Evolutionary conservation across 106 monocot species (phyloP), one percentile per base, ranked within the genome.

Genomic region (Acanthochlamys bracteata): DNA sequence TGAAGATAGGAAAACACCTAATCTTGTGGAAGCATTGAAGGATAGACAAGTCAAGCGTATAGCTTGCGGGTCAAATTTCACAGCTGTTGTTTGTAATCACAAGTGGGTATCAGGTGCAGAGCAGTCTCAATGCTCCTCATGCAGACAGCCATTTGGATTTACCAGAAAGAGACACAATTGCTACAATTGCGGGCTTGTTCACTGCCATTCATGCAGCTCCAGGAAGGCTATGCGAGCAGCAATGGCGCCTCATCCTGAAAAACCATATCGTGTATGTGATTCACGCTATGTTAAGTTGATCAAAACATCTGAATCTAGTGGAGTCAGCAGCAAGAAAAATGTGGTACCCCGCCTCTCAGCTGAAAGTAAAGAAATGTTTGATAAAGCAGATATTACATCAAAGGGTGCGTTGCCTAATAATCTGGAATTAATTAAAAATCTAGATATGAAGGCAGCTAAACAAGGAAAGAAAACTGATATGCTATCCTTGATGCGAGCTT

Each of bases 91-190:
- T 45, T 95, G 90, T 53, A 82, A 77, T 65, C 94, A 90, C 64
- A 95, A 95, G 61, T 90, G 86, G 90, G 84, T 95, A n/a, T 84
- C 89, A 45, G 77, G 90, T 66, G 72, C 86, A 15, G 94, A 95
- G 49, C 88, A 88, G 61, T 80, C 80, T 78, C 93, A 93, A 52
- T 93, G 93, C 64, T 79, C 84, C 13, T 63, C 80, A 41, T 93
- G 93, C 53, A 74, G 88, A 59, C 93, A 93, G 57, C 59, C 84
- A 46, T 93, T 93, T 85, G 88, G 93, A 25, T 93, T 93, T 76
- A 93, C 93, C 41, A 70, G 93, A 59, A 93, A 93, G 80, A 84
- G 80, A 59, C 93, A 85, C 70, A 85, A 85, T 65, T 93, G 93
- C 73, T 88, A 93, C 59, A 84, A 93, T 61, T 93, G 93, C 78